Base-by-base conservation (phyloP, 192 early-diverging fungal species). In the Umbelopsis sp. region DNA sequence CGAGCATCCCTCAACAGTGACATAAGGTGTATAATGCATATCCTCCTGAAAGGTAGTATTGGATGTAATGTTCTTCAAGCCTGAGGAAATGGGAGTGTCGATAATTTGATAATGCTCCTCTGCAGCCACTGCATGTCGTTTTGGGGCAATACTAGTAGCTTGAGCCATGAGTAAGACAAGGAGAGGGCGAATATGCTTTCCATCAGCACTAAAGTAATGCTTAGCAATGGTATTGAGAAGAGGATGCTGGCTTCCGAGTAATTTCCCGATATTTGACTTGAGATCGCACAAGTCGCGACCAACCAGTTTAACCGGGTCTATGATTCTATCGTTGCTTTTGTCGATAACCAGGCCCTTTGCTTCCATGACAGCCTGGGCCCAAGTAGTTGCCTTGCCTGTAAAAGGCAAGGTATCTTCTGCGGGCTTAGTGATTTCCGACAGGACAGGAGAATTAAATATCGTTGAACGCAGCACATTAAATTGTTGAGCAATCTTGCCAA, bases 171-270 rank as follows among this genome's bases (percentile, higher is more conserved):
- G 87, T 44, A 97, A 84, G 17, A 99, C 95, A 43, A 99, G 76
- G 50, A 99, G 77, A 10, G 97, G 97, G 32, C 97, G 88, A 31
- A 99, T 89, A 75, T 95, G 94, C 77, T 99, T 97, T 25, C 94
- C 95, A 14, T 92, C 87, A 21, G 89, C 85, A 41, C 74, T 76
- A 73, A 97, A 96, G 76, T 99, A 99, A 78, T 99, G 96, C 70
- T 88, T 89, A 62, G 88, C 89, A 49, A 99, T 89, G 17, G 93
- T 95, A 49, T 92, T 87, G 16, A 99, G 82, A 75, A 97, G 91
- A 25, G 96, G 96, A 73, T 97, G 96, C 17, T 91, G 92, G 69
- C 86, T 89, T 34, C 95, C 95, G 29, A 99, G 72, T 17, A 99
- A 84, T 44, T 86, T 82, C 22, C 88, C 84, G 65, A 99, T 93